Base-by-base conservation (phyloP, 2,329 filamentous ascomycete genomes). In the Xylaria sp. region DNA sequence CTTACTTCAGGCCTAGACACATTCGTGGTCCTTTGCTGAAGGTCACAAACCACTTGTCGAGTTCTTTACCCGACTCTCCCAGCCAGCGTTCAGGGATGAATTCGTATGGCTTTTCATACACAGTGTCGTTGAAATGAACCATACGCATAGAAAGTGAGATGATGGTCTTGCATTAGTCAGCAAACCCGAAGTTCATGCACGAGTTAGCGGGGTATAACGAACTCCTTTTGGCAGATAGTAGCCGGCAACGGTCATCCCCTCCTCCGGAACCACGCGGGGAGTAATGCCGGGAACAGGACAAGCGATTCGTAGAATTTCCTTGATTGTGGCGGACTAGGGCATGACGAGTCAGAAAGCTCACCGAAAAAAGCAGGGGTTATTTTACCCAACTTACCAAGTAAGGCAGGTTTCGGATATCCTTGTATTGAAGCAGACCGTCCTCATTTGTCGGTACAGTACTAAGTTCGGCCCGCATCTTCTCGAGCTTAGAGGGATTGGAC, bases 11-110 rank as follows among this genome's bases (percentile, higher is more conserved):
- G n/a, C 69, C 69, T 5, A 71, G 47, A 18, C 69, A 71, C 27
- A 53, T 60, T 35, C 69, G 54, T 25, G 60, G 54, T 2, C 69
- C 69, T 53, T 66, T 71, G 32, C 66, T 62, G 21, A 71, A 71
- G 21, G 60, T 54, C 5, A 71, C 66, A 29, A 71, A 69, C 63
- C 63, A 71, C n/a, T 67, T 64, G 16, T 71, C 69, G 27, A 71
- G 37, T 29, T 69, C 60, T 37, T 70, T 70, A 4, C 58, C 58
- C 5, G 60, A 50, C 9, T 60, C 47, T 5, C 60, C 63, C 1
- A 71, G 55, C 69, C 69, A 71, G 27, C 69, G 63, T 35, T 71
- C 69, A 6, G 69, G 69, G 8, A 66, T 61, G 35, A 71, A 71
- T 21, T 58, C 60, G 13, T 69, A 40, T 1, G 66, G 63, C 8